Base-by-base conservation (phyloP, 1,284 basidiomycete species). In the Kwoniella shivajii region DNA sequence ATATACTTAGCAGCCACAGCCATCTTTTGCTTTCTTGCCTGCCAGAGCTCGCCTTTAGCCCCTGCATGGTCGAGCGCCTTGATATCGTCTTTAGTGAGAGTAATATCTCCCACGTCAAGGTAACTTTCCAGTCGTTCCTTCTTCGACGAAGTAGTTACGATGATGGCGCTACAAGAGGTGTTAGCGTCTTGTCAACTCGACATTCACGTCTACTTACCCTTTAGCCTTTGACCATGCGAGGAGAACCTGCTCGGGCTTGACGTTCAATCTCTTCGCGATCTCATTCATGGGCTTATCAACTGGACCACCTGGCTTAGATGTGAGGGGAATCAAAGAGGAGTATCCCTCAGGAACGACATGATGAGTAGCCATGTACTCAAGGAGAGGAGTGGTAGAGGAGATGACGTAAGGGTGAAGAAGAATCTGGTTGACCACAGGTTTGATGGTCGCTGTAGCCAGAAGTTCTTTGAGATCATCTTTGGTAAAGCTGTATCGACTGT, bases 391-490 rank as follows among this genome's bases (percentile, higher is more conserved):
- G 64, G 84, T 83, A 47, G 80, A 74, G 6, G 76, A 74, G 67
- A 85, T 86, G 53, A 87, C 85, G 68, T 88, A 88, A 6, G 88
- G 87, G 57, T 88, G 85, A 50, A 89, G 81, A 24, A 82, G 58
- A 86, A 87, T 86, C 77, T 89, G 88, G 71, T 89, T 89, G 41
- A 86, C 86, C 2, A 83, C 85, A 0, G 87, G 88, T 44, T 82
- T 81, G 60, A 87, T 73, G 54, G 82, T 83, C 2, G 84, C 84
- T 2, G 80, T 76, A 48, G 80, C 80, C 31, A 88, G 67, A 10
- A 89, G 71, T 24, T 79, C 78, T 63, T 84, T 77, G 36, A 88
- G 80, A 38, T 85, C 79, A 3, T 79, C 68, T 24, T 85, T 78
- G n/a, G 76, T 73, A 69, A 86, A 88, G 76, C 73, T 75, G 27